These are phyloP conservation scores for Veloboletus limbatus DNA, from an alignment of 1,284 basidiomycete genomes.

Conservation along the genomic window DNA sequence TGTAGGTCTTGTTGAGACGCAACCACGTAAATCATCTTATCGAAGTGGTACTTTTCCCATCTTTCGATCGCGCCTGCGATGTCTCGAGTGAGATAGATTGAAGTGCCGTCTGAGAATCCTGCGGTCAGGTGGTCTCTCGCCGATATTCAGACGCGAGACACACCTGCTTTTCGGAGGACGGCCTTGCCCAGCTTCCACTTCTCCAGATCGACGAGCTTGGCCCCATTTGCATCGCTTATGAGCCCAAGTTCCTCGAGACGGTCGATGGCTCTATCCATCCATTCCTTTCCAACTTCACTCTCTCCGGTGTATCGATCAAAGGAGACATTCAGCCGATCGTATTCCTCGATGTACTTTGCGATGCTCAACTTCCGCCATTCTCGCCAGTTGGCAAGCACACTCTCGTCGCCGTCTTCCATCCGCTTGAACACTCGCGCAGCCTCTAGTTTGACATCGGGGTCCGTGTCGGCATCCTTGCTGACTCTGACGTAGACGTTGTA, in stretches of 20 bases:
- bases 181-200: conserved; percentile 90
- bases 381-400: conserved; percentile 84
- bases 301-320: conserved; percentile 97
- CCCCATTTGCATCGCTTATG: conserved; percentile 66
- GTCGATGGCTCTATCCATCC: conserved; percentile 70
- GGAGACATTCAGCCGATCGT: conserved; percentile 85
- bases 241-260: conserved; percentile 57
- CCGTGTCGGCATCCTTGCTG: conserved; percentile 78
- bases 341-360: conserved; percentile 89
- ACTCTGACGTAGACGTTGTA: conserved; percentile 95
- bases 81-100: conserved; percentile 98
- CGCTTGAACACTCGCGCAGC: conserved; percentile 92
- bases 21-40: conserved; percentile 98
- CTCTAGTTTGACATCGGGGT: conserved; percentile 74
- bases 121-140: neutral
- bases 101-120: conserved; percentile 76
- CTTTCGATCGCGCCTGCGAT: conserved; percentile 94
- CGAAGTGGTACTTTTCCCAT: conserved; percentile 89
- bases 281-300: conserved; percentile 80
- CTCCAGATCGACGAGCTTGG: conserved; percentile 80
- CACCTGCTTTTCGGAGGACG: conserved; percentile 86
- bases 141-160: neutral
- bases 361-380: conserved; percentile 93
- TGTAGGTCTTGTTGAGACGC: conserved; percentile 96
- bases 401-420: conserved; percentile 94